Conservation (phyloP, 495 filamentous ascomycete genomes). For the Neurospora africana region DNA sequence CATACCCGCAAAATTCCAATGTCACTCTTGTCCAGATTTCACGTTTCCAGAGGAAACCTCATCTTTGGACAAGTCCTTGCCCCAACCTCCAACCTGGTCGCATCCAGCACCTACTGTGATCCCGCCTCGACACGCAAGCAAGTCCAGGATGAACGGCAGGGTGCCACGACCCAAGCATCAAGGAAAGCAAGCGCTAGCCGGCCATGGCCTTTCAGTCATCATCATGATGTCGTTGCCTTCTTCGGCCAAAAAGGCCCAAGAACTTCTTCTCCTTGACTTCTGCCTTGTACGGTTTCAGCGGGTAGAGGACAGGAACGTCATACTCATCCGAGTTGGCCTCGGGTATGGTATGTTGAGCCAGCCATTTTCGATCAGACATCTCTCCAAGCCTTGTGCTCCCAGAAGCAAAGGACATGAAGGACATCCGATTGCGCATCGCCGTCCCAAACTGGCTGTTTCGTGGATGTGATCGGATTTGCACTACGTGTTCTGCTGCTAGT, state of each 20-base stretch:
- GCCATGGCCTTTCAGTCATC: not conserved
- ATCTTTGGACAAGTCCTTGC: not conserved
- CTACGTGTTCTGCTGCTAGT: not conserved
- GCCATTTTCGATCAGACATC: constrained; percentile 21
- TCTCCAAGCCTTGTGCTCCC: constrained; percentile 30
- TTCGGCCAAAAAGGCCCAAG: constrained; percentile 18
- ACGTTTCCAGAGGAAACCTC: not conserved
- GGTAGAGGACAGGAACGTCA: constrained; percentile 19
- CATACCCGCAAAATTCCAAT: not conserved
- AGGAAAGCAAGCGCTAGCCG: not conserved
- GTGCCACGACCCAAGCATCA: not conserved
- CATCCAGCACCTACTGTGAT: not conserved
- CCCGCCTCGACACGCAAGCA: not conserved
- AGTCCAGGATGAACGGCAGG: not conserved
- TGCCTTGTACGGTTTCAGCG: constrained; percentile 19
- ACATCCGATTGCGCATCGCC: constrained; percentile 14
- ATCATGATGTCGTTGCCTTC: not conserved
- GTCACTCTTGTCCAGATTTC: not conserved
- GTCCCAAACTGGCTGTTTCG: constrained; percentile 1
- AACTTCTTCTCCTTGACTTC: constrained; percentile 21
- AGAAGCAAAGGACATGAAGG: constrained; percentile 20
- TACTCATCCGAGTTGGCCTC: constrained; percentile 16
- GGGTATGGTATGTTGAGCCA: constrained; percentile 4
- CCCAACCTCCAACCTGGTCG: not conserved
- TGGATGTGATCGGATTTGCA: not conserved